phyloP scores from a whole-genome alignment of 192 early-diverging fungal genomes.

The Linnemannia schmuckeri region DNA sequence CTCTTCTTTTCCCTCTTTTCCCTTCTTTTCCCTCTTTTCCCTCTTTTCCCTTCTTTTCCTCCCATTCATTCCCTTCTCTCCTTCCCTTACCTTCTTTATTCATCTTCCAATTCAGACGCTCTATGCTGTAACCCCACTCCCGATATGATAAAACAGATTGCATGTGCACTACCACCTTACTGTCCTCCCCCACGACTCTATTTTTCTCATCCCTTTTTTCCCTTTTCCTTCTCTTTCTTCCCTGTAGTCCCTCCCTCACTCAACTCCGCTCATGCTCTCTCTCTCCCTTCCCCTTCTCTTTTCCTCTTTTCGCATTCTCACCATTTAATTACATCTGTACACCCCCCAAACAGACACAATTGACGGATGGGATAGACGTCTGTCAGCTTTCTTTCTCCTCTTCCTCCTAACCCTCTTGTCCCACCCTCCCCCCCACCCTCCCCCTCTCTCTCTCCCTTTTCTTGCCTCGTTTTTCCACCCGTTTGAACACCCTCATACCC shows the following conservation, averaged over 20 bases:
- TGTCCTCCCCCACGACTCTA: neutral
- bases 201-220: neutral
- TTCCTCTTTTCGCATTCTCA: neutral
- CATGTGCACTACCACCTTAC: neutral
- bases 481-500: neutral
- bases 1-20: neutral
- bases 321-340: neutral
- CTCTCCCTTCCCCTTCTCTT: neutral
- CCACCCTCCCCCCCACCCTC: neutral
- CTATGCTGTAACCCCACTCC: neutral
- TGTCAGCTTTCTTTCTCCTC: too few species aligned
- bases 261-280: conserved; percentile 12
- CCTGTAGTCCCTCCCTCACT: neutral
- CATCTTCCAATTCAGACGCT: neutral
- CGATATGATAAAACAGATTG: neutral
- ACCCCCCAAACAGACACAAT: neutral
- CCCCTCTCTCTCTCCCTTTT: neutral
- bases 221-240: neutral
- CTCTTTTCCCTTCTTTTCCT: too few species aligned
- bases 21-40: conserved; percentile 1
- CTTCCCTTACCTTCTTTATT: neutral
- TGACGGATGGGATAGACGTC: neutral
- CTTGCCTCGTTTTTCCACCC: neutral
- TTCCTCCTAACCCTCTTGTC: neutral
- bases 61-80: neutral